Evolutionary conservation across 2,329 filamentous ascomycete genomes (phyloP).

Genomic region (Coleophoma eucalyptorum): DNA sequence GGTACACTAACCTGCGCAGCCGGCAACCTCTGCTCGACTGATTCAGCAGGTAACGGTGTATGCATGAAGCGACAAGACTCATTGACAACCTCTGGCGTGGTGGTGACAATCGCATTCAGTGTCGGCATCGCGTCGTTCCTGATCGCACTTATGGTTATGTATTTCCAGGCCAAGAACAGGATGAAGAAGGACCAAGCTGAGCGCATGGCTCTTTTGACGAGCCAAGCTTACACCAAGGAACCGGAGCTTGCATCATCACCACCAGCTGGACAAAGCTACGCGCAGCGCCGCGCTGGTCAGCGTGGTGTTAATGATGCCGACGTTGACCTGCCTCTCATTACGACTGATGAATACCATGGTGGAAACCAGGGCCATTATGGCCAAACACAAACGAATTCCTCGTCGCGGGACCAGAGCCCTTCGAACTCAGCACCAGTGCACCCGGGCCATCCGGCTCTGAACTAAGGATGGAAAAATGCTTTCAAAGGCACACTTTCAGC

Average conservation of each 20-base stretch:
- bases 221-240: background rate
- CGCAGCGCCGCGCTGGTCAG: background rate
- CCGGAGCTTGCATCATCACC: constrained; percentile 5
- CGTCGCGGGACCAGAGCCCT: too few relatives aligned
- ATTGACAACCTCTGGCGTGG: constrained; percentile 16
- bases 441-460: too few relatives aligned
- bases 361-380: too few relatives aligned
- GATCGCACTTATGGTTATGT: constrained; percentile 6
- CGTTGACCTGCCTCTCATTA: constrained; percentile 11
- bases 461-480: too few relatives aligned
- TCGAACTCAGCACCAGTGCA: too few relatives aligned
- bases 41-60: constrained; percentile 2
- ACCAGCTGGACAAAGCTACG: constrained; percentile 4
- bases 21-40: constrained; percentile 15
- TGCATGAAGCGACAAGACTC: constrained; percentile 18
- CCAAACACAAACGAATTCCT: too few relatives aligned
- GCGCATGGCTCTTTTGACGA: background rate
- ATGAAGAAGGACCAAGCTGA: constrained; percentile 1
- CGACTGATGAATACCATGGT: background rate
- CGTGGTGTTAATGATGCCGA: constrained; percentile 1
- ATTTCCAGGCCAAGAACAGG: background rate
- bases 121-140: constrained; percentile 10
- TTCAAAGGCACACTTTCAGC: too few relatives aligned
- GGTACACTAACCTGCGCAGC: constrained; percentile 12
- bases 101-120: constrained; percentile 17